Conservation (phyloP, 2,329 filamentous ascomycete species). For the Colletotrichum sp. region DNA sequence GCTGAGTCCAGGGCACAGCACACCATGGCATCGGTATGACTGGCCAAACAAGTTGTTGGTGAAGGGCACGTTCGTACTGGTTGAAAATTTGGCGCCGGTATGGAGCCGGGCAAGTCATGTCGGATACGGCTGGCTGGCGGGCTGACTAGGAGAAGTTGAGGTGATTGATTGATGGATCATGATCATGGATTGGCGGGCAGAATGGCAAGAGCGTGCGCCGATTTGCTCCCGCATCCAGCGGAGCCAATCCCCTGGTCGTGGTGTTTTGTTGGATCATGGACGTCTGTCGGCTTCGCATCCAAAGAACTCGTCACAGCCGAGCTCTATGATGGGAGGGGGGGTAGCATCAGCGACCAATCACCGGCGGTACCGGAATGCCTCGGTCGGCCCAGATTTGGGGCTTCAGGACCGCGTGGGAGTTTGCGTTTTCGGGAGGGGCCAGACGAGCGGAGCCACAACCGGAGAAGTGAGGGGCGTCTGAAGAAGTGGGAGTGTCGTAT, state of each 20-base stretch:
- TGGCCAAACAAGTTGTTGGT: neutral
- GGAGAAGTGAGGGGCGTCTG: neutral
- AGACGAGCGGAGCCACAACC: neutral
- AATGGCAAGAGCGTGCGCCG: slow-evolving; percentile 4
- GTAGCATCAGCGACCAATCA: neutral
- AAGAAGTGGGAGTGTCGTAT: neutral
- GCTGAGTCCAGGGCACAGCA: neutral
- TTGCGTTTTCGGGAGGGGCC: neutral
- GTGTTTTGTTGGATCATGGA: slow-evolving; percentile 1
- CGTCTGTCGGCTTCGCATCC: slow-evolving; percentile 2
- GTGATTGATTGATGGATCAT: neutral
- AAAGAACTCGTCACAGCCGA: slow-evolving; percentile 6
- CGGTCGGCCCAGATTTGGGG: neutral
- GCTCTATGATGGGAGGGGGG: neutral
- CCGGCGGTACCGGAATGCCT: slow-evolving; percentile 2
- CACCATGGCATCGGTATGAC: neutral
- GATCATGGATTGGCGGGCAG: neutral
- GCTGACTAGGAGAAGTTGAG: neutral
- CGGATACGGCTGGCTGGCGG: neutral
- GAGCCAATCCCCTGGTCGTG: neutral
- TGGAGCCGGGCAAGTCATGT: neutral
- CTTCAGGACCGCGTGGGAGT: slow-evolving; percentile 4
- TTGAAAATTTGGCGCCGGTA: neutral
- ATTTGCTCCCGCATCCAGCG: slow-evolving; percentile 15
- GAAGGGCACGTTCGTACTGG: neutral